Conservation (phyloP, 2,329 filamentous ascomycete genomes). For the Plectosphaerella sp. region DNA sequence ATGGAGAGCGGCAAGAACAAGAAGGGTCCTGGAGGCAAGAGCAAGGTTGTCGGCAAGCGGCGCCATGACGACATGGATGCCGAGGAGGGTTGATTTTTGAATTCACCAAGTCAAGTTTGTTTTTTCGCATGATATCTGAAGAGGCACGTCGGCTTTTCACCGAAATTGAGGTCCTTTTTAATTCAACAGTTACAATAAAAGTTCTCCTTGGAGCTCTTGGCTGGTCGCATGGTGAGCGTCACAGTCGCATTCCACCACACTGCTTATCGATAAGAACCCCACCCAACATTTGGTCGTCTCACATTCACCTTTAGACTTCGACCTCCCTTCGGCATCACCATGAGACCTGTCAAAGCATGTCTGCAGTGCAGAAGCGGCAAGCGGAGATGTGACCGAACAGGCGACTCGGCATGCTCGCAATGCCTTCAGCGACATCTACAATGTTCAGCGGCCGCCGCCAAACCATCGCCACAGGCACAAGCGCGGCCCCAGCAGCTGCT, state of each 20-base stretch:
- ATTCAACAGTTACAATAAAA: too few relatives aligned
- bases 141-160: too few relatives aligned
- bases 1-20: constrained; percentile 64
- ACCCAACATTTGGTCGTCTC: too few relatives aligned
- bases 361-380: background rate
- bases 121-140: too few relatives aligned
- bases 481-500: background rate
- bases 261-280: too few relatives aligned
- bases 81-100: constrained; percentile 57
- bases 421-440: background rate
- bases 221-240: too few relatives aligned
- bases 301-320: too few relatives aligned
- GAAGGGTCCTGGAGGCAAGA: constrained; percentile 40
- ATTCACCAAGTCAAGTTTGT: background rate
- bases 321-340: background rate
- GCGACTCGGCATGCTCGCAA: background rate
- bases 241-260: too few relatives aligned
- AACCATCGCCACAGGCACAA: background rate
- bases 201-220: too few relatives aligned
- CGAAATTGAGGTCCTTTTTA: too few relatives aligned
- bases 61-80: constrained; percentile 64
- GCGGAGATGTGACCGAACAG: background rate
- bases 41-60: constrained; percentile 39
- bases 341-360: constrained; percentile 1
- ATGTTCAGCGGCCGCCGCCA: background rate